These are phyloP conservation scores for Tylopilus intermedius DNA, from an alignment of 768 basidiomycete genomes.

Conservation along the genomic window DNA sequence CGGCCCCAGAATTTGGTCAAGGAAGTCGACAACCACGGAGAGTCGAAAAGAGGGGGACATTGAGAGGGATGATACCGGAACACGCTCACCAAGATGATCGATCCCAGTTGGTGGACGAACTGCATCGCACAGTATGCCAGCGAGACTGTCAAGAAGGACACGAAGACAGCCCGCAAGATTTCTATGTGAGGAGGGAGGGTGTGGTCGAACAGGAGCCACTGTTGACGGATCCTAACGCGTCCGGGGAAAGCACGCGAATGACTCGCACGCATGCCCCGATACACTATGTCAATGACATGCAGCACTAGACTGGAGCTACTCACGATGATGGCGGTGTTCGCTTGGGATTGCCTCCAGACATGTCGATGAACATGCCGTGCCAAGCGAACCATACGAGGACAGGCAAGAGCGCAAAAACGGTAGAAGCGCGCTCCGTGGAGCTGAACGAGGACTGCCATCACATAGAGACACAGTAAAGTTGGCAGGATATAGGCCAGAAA, in stretches of 20 bases:
- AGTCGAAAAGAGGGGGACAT: constrained; percentile 60
- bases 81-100: constrained; percentile 42
- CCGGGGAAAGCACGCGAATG: constrained; percentile 32
- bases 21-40: constrained; percentile 55
- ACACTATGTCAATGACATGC: not conserved
- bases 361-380: constrained; percentile 30
- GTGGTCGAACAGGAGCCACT: constrained; percentile 36
- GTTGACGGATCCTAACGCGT: constrained; percentile 30
- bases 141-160: constrained; percentile 35
- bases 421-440: constrained; percentile 36
- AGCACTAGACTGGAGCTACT: not conserved
- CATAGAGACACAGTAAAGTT: constrained; percentile 40
- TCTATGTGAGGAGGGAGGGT: constrained; percentile 29
- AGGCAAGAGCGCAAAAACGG: constrained; percentile 47
- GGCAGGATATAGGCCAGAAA: constrained; percentile 36
- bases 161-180: constrained; percentile 37
- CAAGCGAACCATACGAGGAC: constrained; percentile 41
- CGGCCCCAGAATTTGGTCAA: constrained; percentile 57
- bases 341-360: constrained; percentile 17
- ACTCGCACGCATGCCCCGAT: constrained; percentile 10
- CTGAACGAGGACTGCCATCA: constrained; percentile 48
- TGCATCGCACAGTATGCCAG: constrained; percentile 43
- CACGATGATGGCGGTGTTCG: constrained; percentile 17
- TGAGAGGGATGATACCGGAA: constrained; percentile 45
- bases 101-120: constrained; percentile 34